Evolutionary conservation across 805 yeast genomes (phyloP), one percentile per base, ranked within the genome.

Genomic region (Hanseniaspora nectarophila): DNA sequence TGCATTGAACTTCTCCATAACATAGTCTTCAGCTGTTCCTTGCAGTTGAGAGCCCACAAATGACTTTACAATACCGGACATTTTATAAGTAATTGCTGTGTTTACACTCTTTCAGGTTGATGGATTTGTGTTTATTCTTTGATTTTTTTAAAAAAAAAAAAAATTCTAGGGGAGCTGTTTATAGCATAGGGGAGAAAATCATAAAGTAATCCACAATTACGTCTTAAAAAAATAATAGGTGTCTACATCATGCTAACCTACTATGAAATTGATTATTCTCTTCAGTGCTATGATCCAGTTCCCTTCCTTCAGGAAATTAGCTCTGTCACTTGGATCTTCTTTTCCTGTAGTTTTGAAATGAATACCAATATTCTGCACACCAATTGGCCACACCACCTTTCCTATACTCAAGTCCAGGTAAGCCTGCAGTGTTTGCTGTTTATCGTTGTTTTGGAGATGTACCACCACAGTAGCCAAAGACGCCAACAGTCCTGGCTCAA

Each of bases 361-460:
- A 54, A 87, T 85, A 45, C 92, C 87, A 15, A 87, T 82, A 53
- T 77, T 77, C 7, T 78, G 70, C 13, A 87, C 84, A 26, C 95
- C 96, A 57, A 86, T 82, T 2, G 96, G 96, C 95, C 95, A 87
- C 4, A 92, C 89, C 2, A 83, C 86, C 58, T 85, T 85, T 1
- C 95, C 96, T 16, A 87, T 81, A 60, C 90, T 81, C 54, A 87
- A 67, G 56, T 81, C 75, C 70, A 86, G 68, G 59, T 87, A 87
- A 24, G 80, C 71, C 59, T 85, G 85, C 54, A 76, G 76, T 4
- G 90, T 86, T 47, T 67, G 67, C 34, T 63, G 61, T 57, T 64
- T 78, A 33, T 78, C 24, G 13, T 60, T 59, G 18, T 48, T 56
- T 63, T 86, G 95, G n/a, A 84, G 51, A 58, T 80, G 73, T 56